Percentiles rank a stretch among this genome's conserved stretches.
Conservation (phyloP, 1,284 basidiomycete genomes). For the Irpex sp. region DNA sequence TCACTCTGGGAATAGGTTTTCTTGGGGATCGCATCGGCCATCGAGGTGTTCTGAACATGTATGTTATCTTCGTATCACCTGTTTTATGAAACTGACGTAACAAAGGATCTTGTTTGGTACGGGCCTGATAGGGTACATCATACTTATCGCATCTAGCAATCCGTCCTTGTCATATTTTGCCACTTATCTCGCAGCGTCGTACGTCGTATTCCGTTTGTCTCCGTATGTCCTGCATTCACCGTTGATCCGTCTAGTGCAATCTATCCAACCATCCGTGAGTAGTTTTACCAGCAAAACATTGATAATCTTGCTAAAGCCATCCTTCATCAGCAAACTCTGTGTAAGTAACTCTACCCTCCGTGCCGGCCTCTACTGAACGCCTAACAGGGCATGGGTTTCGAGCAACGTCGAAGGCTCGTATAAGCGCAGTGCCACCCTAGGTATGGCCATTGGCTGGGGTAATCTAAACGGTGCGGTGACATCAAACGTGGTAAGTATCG, state of each 20-base stretch:
- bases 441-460: slow-evolving; percentile 66
- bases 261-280: slow-evolving; percentile 45
- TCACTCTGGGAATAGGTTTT: slow-evolving; percentile 46
- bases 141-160: slow-evolving; percentile 43
- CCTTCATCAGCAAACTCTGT: slow-evolving; percentile 40
- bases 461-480: slow-evolving; percentile 71
- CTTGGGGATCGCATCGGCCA: slow-evolving; percentile 42
- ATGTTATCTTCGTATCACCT: slow-evolving; percentile 10
- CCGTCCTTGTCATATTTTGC: slow-evolving; percentile 42
- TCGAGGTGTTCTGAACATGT: slow-evolving; percentile 49
- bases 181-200: slow-evolving; percentile 46
- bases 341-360: slow-evolving; percentile 26
- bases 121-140: slow-evolving; percentile 48
- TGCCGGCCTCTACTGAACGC: neutral
- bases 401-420: slow-evolving; percentile 60
- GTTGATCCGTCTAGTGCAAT: slow-evolving; percentile 33
- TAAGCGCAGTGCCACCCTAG: slow-evolving; percentile 71
- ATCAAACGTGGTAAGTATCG: slow-evolving; percentile 59
- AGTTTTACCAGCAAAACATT: neutral
- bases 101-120: slow-evolving; percentile 8
- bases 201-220: slow-evolving; percentile 18
- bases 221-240: neutral
- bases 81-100: neutral
- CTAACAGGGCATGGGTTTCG: slow-evolving; percentile 44
- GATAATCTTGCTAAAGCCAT: neutral